Evolutionary conservation across 163 green algal genomes (phyloP).

Genomic region (Chlorella variabilis): DNA sequence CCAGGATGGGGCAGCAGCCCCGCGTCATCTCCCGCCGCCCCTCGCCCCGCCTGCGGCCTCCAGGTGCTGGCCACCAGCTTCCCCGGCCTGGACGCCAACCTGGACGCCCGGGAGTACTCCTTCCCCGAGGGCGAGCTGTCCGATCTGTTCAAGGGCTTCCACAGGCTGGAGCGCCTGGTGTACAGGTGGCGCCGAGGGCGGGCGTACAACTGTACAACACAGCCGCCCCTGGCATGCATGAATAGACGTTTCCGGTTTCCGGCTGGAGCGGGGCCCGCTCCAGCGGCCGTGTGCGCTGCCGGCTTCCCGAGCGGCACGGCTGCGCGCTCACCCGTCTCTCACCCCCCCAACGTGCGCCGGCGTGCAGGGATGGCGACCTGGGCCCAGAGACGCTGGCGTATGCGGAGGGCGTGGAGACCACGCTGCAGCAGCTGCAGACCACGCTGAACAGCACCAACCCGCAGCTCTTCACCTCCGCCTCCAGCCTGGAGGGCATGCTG

Average conservation of each 20-base stretch:
- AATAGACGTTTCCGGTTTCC: too few species aligned
- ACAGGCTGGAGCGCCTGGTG: conserved; percentile 34
- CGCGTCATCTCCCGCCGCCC: too few species aligned
- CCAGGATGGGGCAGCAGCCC: too few species aligned
- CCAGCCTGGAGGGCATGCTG: conserved; percentile 43
- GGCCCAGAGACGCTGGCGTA: conserved; percentile 7
- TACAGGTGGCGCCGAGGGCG: conserved; percentile 4
- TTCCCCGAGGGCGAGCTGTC: conserved; percentile 25
- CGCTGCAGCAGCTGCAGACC: neutral
- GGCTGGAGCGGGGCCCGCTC: too few species aligned
- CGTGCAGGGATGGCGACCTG: conserved; percentile 1
- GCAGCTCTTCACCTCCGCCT: neutral
- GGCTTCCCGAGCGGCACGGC: too few species aligned
- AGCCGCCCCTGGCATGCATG: too few species aligned
- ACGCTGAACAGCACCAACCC: conserved; percentile 3
- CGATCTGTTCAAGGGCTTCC: conserved; percentile 27
- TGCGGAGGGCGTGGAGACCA: conserved; percentile 7
- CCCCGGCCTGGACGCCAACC: conserved; percentile 37
- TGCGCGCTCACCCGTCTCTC: too few species aligned
- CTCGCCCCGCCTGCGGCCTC: too few species aligned
- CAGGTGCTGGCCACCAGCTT: conserved; percentile 42
- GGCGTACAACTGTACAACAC: too few species aligned
- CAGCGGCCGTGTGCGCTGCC: too few species aligned
- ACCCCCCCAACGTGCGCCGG: neutral
- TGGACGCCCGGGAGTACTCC: conserved; percentile 42